A percentile compares a stretch with the other conserved stretches of the same genome.
These are phyloP conservation scores for Blastobotrys capitulatus DNA, from an alignment of 1,139 yeast species.

Conservation along the genomic window DNA sequence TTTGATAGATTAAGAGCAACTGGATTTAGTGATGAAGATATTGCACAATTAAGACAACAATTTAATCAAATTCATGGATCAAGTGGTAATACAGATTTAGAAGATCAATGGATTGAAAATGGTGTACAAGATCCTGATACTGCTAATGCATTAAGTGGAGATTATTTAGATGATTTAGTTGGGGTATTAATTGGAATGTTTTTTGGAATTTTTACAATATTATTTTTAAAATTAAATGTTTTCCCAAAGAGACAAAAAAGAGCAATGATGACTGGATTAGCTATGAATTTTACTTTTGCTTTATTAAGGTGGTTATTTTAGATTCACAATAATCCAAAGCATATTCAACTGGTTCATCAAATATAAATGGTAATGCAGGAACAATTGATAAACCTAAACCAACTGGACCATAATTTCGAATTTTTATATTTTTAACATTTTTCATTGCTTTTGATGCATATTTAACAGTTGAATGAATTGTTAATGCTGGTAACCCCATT, in stretches of 20 bases:
- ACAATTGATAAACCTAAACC: slow-evolving; percentile 71
- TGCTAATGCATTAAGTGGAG: slow-evolving; percentile 26
- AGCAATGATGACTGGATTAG: slow-evolving; percentile 32
- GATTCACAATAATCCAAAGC: slow-evolving; percentile 48
- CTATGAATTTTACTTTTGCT: slow-evolving; percentile 33
- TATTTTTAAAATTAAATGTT: slow-evolving; percentile 20
- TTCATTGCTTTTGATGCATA: slow-evolving; percentile 53
- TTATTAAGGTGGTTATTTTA: slow-evolving; percentile 20
- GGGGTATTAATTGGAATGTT: slow-evolving; percentile 37
- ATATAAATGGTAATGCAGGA: slow-evolving; percentile 70
- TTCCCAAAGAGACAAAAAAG: slow-evolving; percentile 31
- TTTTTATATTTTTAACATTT: slow-evolving; percentile 44
- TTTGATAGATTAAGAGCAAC: slow-evolving; percentile 78
- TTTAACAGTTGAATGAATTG: slow-evolving; percentile 74
- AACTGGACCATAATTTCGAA: slow-evolving; percentile 70
- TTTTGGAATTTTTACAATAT: slow-evolving; percentile 32
- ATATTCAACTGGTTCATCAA: slow-evolving; percentile 78
- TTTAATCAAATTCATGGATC: slow-evolving; percentile 62
- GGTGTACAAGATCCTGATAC: slow-evolving; percentile 44
- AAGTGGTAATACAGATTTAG: slow-evolving; percentile 40
- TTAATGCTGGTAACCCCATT: slow-evolving; percentile 84
- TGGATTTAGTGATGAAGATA: slow-evolving; percentile 76
- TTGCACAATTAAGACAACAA: slow-evolving; percentile 65
- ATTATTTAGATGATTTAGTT: slow-evolving; percentile 31
- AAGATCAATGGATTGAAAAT: slow-evolving; percentile 88